A percentile compares a stretch with the other conserved stretches of the same genome.
These are phyloP conservation scores for Dovyalis caffra DNA, from an alignment of 345 rosid genomes.

Conservation along the genomic window DNA sequence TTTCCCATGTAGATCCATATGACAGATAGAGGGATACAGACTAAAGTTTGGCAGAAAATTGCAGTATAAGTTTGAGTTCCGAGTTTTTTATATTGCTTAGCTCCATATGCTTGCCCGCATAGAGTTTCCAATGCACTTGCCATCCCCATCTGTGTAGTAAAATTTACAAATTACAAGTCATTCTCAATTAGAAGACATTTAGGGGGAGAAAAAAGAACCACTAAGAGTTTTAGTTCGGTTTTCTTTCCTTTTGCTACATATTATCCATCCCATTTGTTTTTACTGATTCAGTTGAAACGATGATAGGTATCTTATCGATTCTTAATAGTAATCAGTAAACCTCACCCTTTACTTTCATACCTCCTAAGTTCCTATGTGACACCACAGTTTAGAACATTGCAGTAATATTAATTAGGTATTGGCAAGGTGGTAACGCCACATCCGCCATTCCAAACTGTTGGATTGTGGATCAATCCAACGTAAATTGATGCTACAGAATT, in stretches of 20 bases:
- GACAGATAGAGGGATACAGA: conserved; percentile 51
- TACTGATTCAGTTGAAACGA: background rate
- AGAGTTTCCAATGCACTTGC: conserved; percentile 77
- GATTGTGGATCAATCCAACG: background rate
- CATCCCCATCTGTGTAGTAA: conserved; percentile 54
- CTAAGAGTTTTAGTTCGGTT: too few relatives aligned
- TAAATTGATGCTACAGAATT: background rate
- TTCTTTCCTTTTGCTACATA: too few relatives aligned
- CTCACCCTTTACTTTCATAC: background rate
- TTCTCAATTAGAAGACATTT: background rate
- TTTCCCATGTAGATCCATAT: conserved; percentile 56
- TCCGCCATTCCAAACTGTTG: background rate
- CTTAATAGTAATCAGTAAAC: background rate
- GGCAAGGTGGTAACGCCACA: background rate
- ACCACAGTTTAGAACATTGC: background rate
- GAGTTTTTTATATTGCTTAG: conserved; percentile 51
- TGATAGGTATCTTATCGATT: background rate
- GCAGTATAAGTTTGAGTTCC: conserved; percentile 63
- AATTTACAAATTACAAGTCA: conserved; percentile 4
- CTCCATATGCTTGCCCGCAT: conserved; percentile 83
- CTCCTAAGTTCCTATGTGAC: background rate
- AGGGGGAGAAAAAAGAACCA: too few relatives aligned
- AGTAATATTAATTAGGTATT: background rate
- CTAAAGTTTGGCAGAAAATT: conserved; percentile 39
- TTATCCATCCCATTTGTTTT: background rate